phyloP scores from a whole-genome alignment of 73 alveolate genomes.

The Paramecium sonneborni region DNA sequence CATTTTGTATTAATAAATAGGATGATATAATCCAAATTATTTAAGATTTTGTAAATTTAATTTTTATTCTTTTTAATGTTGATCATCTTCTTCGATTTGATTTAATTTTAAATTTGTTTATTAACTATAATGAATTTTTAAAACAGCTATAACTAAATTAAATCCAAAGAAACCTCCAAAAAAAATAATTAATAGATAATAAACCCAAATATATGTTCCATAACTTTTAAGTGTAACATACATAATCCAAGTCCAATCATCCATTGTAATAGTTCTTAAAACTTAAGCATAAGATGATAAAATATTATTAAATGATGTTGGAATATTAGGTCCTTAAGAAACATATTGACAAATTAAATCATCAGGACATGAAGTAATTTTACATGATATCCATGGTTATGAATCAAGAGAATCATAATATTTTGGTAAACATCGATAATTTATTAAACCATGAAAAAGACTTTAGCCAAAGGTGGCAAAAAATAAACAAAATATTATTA shows the following conservation, averaged over 20 bases:
- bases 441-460: neutral
- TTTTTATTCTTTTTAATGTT: neutral
- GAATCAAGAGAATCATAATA: neutral
- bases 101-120: neutral
- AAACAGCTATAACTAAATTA: neutral
- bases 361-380: neutral
- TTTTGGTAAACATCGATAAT: neutral
- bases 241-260: slow-evolving; percentile 4
- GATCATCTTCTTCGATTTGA: neutral
- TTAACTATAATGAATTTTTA: neutral
- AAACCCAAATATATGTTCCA: neutral
- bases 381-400: neutral
- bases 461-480: neutral
- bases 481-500: neutral
- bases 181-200: neutral
- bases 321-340: neutral
- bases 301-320: neutral
- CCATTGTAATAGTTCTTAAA: neutral
- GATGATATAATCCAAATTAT: neutral
- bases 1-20: neutral
- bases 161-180: slow-evolving; percentile 3
- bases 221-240: neutral
- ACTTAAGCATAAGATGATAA: neutral
- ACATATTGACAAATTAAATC: neutral
- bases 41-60: neutral